A percentile compares a stretch with the other conserved stretches of the same genome.
phyloP scores from a whole-genome alignment of 2,329 filamentous ascomycete species.

The Catunica adiposa region DNA sequence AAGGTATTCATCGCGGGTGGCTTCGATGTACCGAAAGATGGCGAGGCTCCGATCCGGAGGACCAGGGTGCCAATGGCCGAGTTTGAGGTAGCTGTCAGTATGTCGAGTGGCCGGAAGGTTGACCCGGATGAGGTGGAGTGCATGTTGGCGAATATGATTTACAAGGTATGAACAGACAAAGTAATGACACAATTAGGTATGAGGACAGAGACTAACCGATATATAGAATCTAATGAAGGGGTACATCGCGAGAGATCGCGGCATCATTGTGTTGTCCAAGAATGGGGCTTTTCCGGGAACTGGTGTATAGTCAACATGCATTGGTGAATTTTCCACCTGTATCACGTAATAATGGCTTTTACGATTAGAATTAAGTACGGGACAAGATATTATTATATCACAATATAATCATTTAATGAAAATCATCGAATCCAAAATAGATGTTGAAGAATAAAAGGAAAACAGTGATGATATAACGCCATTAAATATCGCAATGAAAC shows the following conservation, averaged over 20 bases:
- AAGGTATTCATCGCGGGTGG: conserved; percentile 81
- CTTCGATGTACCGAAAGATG: conserved; percentile 60
- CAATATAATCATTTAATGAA: background rate
- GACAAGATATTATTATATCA: background rate
- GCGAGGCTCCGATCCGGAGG: conserved; percentile 45
- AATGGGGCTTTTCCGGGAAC: conserved; percentile 87
- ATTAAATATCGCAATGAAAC: too few relatives aligned
- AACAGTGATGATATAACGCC: background rate
- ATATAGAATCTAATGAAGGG: conserved; percentile 83
- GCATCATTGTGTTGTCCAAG: conserved; percentile 85
- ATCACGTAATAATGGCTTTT: background rate
- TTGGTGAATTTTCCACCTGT: background rate
- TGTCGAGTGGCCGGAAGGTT: conserved; percentile 50
- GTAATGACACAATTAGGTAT: background rate
- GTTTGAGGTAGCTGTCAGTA: conserved; percentile 68
- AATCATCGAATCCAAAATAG: background rate
- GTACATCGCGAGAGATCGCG: conserved; percentile 83
- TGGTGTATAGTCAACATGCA: conserved; percentile 32
- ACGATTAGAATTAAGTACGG: background rate
- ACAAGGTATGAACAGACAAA: conserved; percentile 90
- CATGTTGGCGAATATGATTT: conserved; percentile 87
- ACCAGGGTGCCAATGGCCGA: conserved; percentile 71
- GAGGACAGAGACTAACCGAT: background rate
- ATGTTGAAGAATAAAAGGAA: background rate
- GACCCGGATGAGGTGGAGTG: conserved; percentile 94